Conservation (phyloP, 2,329 filamentous ascomycete species). For the Colletotrichum shisoi region DNA sequence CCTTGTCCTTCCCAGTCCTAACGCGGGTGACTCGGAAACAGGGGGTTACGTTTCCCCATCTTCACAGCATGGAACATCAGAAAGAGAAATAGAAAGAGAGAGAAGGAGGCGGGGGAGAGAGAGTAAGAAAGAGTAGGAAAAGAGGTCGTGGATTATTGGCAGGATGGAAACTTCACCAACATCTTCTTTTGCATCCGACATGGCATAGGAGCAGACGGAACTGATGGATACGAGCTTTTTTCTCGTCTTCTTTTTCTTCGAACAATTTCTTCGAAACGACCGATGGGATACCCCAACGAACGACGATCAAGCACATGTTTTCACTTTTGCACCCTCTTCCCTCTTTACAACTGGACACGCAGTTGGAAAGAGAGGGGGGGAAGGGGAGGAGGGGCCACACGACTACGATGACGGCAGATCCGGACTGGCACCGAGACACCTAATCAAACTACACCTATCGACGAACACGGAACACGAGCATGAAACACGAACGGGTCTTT, state of each 20-base stretch:
- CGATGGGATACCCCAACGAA: neutral
- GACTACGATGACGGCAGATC: neutral
- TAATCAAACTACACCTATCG: neutral
- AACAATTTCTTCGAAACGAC: neutral
- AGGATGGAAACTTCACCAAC: neutral
- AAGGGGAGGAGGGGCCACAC: neutral
- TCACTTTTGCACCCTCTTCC: neutral
- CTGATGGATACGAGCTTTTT: neutral
- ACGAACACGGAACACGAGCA: conserved; percentile 8
- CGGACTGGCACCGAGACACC: conserved; percentile 6
- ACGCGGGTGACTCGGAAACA: neutral
- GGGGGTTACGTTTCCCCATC: neutral
- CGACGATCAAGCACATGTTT: conserved; percentile 1
- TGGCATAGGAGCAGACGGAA: conserved; percentile 7
- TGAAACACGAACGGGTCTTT: too few relatives aligned
- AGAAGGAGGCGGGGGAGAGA: neutral
- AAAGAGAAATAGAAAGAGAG: neutral
- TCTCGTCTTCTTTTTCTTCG: too few relatives aligned
- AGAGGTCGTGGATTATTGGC: neutral
- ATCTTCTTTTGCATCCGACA: conserved; percentile 9
- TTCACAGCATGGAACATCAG: neutral
- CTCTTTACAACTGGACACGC: neutral
- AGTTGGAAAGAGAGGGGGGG: neutral
- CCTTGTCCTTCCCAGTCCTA: neutral
- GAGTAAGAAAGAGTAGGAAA: neutral